Base-by-base conservation (phyloP, 768 basidiomycete genomes). In the Xanthoconium purpureum region DNA sequence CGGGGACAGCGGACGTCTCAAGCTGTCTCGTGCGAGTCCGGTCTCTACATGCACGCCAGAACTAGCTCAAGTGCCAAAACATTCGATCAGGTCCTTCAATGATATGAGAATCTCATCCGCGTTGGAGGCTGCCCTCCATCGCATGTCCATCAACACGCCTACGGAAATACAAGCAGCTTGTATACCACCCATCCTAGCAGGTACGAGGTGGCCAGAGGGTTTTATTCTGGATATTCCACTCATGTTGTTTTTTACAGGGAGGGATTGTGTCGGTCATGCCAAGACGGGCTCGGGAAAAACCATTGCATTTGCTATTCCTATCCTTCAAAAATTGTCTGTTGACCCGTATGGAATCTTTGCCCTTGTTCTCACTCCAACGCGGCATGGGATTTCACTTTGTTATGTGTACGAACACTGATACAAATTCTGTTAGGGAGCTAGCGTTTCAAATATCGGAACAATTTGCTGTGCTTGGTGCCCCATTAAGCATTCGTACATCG, bases 231-330 rank as follows among this genome's bases (percentile, higher is more conserved):
- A 17, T 6, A 24, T 37, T 18, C 8, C 13, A 20, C 28, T 54
- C 12, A 62, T 8, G 2, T 12, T 17, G 3, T 12, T 14, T 38
- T n/a, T 55, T 59, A 33, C 72, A 93, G 96, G 96, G 38, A 83
- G 88, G 67, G 96, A 99, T 72, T 98, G 95, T 71, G 92, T 99
- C 56, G 97, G 97, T 11, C 94, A 96, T 60, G 94, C 97, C 1
- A 95, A 98, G 75, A 99, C 97, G 0, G 97, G 97, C 50, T 94
- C 92, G 2, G 96, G 96, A 65, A 99, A 99, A 75, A 99, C 97
- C 0, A 85, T 99, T 56, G 95, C 97, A 1, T 99, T 99, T 63
- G 97, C 96, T 1, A 73, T 98, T 6, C 97, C 97, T 6, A 98
- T 98, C 54, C 77, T 98, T 8, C 94, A 99, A 70, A 83, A 83